Percentiles rank a stretch among this genome's conserved stretches.
phyloP scores from a whole-genome alignment of 192 early-diverging fungal genomes.

The Oehlia diaphana region DNA sequence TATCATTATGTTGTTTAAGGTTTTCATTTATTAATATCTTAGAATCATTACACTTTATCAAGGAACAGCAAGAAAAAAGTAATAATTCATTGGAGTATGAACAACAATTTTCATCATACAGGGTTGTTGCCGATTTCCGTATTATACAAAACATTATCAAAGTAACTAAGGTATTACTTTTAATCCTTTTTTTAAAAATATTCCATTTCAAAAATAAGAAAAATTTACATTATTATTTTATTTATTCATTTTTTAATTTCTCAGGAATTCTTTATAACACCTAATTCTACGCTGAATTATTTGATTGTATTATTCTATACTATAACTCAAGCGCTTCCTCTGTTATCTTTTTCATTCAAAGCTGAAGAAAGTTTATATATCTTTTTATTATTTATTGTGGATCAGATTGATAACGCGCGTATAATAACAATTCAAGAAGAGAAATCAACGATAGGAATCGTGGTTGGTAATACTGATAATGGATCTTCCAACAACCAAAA shows the following conservation, averaged over 20 bases:
- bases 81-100: not conserved
- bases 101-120: not conserved
- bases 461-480: not conserved
- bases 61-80: too few relatives aligned
- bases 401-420: slow-evolving; percentile 4
- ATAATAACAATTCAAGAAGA: not conserved
- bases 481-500: not conserved
- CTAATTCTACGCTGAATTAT: not conserved
- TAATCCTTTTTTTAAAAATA: not conserved
- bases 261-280: not conserved
- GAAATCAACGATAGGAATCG: not conserved
- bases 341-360: slow-evolving; percentile 3
- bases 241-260: slow-evolving; percentile 1
- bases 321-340: not conserved
- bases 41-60: not conserved
- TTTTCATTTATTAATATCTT: slow-evolving; percentile 20
- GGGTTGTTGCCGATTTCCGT: not conserved
- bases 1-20: slow-evolving; percentile 5
- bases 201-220: too few relatives aligned
- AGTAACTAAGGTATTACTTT: not conserved
- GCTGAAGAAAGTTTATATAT: slow-evolving; percentile 11
- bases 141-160: slow-evolving; percentile 12
- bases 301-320: slow-evolving; percentile 7
- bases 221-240: not conserved
- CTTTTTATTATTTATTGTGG: not conserved